phyloP scores from a whole-genome alignment of 148 eudicot species.

The Vaccinium macrocarpon region DNA sequence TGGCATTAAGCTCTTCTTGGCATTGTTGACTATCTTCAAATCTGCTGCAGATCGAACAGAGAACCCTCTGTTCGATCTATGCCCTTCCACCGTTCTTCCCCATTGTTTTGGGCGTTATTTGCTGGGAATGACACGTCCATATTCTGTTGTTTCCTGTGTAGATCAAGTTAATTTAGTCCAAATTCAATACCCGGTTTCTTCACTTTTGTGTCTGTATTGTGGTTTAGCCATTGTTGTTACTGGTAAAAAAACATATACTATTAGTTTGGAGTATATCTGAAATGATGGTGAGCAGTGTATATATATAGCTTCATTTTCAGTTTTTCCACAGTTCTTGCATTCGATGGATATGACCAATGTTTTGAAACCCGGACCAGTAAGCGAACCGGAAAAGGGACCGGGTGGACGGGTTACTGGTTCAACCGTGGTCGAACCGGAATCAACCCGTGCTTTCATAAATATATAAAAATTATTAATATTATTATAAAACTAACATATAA shows the following conservation, averaged over 20 bases:
- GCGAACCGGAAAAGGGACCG: too few species aligned
- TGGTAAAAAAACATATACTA: neutral
- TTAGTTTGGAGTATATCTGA: too few species aligned
- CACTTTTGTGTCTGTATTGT: neutral
- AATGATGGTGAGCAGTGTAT: neutral
- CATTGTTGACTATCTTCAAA: slow-evolving; percentile 45
- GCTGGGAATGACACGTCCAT: neutral
- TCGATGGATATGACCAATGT: neutral
- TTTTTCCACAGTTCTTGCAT: neutral
- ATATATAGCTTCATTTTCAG: neutral
- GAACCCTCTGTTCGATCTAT: neutral
- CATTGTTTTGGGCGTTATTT: neutral
- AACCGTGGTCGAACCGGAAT: too few species aligned
- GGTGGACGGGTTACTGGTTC: too few species aligned
- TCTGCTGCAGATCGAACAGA: slow-evolving; percentile 40
- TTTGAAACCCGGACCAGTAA: too few species aligned
- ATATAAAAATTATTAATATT: too few species aligned
- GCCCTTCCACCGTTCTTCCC: neutral
- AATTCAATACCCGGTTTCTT: neutral
- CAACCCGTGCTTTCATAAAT: too few species aligned
- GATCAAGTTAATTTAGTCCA: neutral
- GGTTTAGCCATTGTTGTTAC: neutral
- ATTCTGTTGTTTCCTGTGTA: neutral
- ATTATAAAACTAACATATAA: too few species aligned
- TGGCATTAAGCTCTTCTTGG: slow-evolving; percentile 23